Evolutionary conservation across 768 basidiomycete species (phyloP).

Genomic region (Sarcodon aspratus): DNA sequence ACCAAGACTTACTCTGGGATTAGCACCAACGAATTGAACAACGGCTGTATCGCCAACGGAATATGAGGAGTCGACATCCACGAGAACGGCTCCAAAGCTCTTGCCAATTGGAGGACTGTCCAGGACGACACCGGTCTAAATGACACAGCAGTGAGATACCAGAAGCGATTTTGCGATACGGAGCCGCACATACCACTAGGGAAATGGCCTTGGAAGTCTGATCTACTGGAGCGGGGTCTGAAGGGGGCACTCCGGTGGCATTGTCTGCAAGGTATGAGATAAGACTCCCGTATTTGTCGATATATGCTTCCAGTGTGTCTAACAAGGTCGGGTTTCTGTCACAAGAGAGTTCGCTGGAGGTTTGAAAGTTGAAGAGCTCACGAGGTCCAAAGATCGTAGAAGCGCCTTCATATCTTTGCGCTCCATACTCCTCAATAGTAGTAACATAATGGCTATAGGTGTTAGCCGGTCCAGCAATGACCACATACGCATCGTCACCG

Average conservation of each 20-base stretch:
- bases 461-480: slow-evolving; percentile 74
- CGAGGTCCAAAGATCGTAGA: slow-evolving; percentile 70
- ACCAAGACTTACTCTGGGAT: slow-evolving; percentile 46
- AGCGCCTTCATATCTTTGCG: slow-evolving; percentile 76
- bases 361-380: slow-evolving; percentile 23
- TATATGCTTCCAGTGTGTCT: slow-evolving; percentile 76
- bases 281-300: slow-evolving; percentile 60
- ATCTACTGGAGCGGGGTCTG: slow-evolving; percentile 54
- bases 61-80: slow-evolving; percentile 46
- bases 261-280: slow-evolving; percentile 49
- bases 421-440: slow-evolving; percentile 59
- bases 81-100: slow-evolving; percentile 49
- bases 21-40: slow-evolving; percentile 59
- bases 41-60: slow-evolving; percentile 43
- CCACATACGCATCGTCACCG: slow-evolving; percentile 61
- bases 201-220: slow-evolving; percentile 59
- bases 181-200: slow-evolving; percentile 33
- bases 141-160: neutral
- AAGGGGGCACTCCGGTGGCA: slow-evolving; percentile 34
- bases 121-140: slow-evolving; percentile 48
- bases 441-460: slow-evolving; percentile 69
- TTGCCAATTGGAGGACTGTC: slow-evolving; percentile 46
- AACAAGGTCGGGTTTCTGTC: slow-evolving; percentile 1
- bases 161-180: neutral
- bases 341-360: neutral